Evolutionary conservation across 805 yeast genomes (phyloP).

Genomic region (Candida glaebosa): DNA sequence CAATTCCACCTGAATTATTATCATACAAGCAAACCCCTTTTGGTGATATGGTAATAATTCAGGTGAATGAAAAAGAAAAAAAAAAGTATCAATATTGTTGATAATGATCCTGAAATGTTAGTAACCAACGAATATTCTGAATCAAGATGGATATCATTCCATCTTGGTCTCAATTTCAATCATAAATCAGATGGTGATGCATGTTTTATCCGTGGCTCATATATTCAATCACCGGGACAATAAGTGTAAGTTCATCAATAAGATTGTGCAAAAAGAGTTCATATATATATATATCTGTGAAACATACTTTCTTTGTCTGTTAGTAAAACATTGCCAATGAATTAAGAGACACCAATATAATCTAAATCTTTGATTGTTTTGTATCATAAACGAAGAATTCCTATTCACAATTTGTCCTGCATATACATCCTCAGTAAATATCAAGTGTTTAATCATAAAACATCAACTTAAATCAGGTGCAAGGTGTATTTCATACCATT

Average conservation of each 20-base stretch:
- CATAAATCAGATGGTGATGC: slow-evolving; percentile 93
- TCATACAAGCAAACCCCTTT: not conserved
- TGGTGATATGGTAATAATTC: not conserved
- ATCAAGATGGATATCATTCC: not conserved
- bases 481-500: slow-evolving; percentile 2
- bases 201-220: slow-evolving; percentile 58
- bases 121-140: not conserved
- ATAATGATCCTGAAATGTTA: not conserved
- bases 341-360: not conserved
- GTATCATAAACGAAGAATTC: slow-evolving; percentile 78
- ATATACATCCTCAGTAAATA: slow-evolving; percentile 65
- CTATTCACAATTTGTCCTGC: slow-evolving; percentile 63
- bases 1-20: not conserved
- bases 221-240: slow-evolving; percentile 5
- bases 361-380: not conserved
- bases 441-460: slow-evolving; percentile 21
- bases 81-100: no score
- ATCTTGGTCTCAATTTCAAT: not conserved
- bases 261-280: not conserved
- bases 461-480: not conserved
- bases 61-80: not conserved
- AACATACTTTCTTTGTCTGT: slow-evolving; percentile 4
- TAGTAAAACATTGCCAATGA: not conserved
- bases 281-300: not conserved
- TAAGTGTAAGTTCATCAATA: slow-evolving; percentile 4